phyloP scores from a whole-genome alignment of 2,329 filamentous ascomycete species.

The Triangularia setosa region DNA sequence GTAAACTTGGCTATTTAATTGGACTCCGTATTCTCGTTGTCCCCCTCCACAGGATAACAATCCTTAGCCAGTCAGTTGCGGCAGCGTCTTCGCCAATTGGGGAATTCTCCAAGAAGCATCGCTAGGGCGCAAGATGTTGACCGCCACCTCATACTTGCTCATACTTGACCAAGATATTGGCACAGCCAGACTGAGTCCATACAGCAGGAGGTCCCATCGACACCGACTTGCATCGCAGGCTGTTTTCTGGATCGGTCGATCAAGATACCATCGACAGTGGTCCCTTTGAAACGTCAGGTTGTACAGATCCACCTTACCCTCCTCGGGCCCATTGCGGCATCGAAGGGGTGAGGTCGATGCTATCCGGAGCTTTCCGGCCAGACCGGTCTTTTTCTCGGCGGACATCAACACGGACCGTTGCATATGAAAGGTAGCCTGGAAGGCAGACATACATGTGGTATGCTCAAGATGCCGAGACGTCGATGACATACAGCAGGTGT shows the following conservation, averaged over 20 bases:
- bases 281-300: no score
- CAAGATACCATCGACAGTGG: neutral
- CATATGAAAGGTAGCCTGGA: neutral
- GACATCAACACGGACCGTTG: conserved; percentile 1
- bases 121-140: neutral
- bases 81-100: neutral
- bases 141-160: neutral
- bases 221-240: neutral
- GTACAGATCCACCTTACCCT: no score
- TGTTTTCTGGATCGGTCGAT: neutral
- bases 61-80: neutral
- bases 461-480: neutral
- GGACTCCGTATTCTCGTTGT: neutral
- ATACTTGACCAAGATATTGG: neutral
- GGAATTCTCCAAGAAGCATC: neutral
- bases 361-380: conserved; percentile 3
- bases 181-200: neutral
- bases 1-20: neutral
- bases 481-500: neutral
- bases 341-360: neutral
- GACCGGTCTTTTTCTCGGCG: neutral
- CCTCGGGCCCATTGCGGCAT: neutral
- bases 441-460: neutral
- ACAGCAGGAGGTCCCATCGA: neutral
- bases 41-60: neutral